Evolutionary conservation across 2,329 filamentous ascomycete genomes (phyloP).

Genomic region (Calonectria crousiana): DNA sequence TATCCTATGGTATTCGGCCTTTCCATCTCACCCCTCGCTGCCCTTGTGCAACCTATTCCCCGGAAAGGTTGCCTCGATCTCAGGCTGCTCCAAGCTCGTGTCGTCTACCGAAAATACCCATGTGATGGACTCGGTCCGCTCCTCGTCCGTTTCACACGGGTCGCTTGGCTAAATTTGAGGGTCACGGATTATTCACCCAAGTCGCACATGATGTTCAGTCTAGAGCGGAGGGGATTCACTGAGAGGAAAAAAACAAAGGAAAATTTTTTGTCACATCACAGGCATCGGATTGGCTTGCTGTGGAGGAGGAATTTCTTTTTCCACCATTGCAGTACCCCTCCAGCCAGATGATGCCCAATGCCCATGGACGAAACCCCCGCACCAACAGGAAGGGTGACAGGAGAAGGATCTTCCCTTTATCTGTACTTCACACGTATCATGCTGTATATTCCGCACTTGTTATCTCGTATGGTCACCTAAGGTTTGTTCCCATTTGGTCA

Average conservation of each 20-base stretch:
- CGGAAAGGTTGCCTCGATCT: neutral
- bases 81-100: neutral
- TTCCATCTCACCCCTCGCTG: neutral
- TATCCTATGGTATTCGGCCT: neutral
- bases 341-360: neutral
- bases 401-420: neutral
- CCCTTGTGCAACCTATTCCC: neutral
- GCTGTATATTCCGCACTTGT: neutral
- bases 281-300: neutral
- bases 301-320: neutral
- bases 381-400: neutral
- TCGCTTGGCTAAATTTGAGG: neutral
- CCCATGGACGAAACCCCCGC: neutral
- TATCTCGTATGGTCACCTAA: neutral
- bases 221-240: neutral
- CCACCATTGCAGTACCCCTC: neutral
- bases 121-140: conserved; percentile 12
- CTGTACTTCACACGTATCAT: neutral
- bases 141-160: conserved; percentile 8
- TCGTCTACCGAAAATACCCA: neutral
- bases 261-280: neutral
- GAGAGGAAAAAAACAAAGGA: neutral
- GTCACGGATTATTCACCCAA: neutral
- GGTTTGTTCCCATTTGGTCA: neutral
- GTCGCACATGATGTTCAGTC: neutral